phyloP scores from a whole-genome alignment of 306 rosid species.

The Ziziphus jujuba region DNA sequence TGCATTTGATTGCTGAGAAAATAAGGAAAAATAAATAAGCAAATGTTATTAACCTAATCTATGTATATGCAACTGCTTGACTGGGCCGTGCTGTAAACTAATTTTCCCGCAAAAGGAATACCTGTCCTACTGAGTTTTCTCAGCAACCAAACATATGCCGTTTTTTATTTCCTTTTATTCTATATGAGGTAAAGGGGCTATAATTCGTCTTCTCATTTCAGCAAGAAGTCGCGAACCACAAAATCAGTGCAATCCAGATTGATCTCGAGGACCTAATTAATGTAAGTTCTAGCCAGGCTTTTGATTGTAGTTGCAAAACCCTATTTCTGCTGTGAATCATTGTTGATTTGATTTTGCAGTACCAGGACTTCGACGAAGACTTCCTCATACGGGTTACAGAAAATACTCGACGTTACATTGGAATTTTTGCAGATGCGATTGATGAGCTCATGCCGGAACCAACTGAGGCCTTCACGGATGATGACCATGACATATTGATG shows the following conservation, averaged over 20 bases:
- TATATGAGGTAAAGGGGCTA: neutral
- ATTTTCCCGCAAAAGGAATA: neutral
- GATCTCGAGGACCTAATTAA: constrained; percentile 76
- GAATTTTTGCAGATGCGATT: constrained; percentile 72
- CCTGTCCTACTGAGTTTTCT: neutral
- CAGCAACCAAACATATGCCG: neutral
- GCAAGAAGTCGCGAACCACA: constrained; percentile 94
- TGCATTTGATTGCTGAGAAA: constrained; percentile 11
- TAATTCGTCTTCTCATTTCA: constrained; percentile 34
- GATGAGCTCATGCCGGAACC: constrained; percentile 88
- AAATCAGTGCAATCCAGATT: constrained; percentile 64
- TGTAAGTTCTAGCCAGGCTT: constrained; percentile 32
- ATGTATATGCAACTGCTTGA: neutral
- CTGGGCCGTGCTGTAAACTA: neutral
- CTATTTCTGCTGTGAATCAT: neutral
- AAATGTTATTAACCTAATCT: too few species aligned
- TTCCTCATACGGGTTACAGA: constrained; percentile 79
- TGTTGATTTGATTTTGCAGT: constrained; percentile 41
- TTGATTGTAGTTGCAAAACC: neutral
- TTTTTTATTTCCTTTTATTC: neutral
- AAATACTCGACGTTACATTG: constrained; percentile 79
- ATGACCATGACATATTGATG: constrained; percentile 95
- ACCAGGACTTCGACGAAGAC: constrained; percentile 78
- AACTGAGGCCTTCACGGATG: constrained; percentile 79
- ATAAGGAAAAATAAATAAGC: neutral